Conservation (phyloP, 208 protist species). For the Leishmania braziliensis region DNA sequence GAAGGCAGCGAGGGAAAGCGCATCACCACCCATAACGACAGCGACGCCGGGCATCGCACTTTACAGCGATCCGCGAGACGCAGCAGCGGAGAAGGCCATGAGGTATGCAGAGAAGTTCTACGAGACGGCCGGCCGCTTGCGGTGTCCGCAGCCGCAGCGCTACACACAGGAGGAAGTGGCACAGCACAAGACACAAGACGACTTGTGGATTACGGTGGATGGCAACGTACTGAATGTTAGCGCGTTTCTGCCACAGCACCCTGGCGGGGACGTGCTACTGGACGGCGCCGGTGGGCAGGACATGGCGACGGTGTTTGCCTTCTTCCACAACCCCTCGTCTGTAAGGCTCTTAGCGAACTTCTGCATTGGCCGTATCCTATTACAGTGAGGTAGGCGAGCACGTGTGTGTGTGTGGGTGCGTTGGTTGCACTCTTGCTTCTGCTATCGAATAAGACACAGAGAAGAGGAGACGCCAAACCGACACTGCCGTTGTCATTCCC, state of each 20-base stretch:
- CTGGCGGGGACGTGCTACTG: slow-evolving; percentile 63
- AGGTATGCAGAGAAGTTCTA: slow-evolving; percentile 32
- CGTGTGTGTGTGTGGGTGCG: background rate
- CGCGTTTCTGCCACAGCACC: slow-evolving; percentile 56
- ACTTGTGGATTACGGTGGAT: slow-evolving; percentile 79
- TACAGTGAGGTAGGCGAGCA: background rate
- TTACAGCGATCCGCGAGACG: background rate
- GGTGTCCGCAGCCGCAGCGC: slow-evolving; percentile 44
- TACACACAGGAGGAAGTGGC: slow-evolving; percentile 62
- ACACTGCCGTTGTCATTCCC: background rate
- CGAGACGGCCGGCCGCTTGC: slow-evolving; percentile 33
- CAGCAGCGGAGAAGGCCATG: slow-evolving; percentile 2
- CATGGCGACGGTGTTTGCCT: slow-evolving; percentile 52
- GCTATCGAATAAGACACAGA: background rate
- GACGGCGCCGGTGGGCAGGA: slow-evolving; percentile 66
- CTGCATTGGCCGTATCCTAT: slow-evolving; percentile 57
- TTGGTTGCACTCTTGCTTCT: background rate
- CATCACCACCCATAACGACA: background rate
- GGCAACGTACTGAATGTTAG: slow-evolving; percentile 79
- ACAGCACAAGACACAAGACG: slow-evolving; percentile 36
- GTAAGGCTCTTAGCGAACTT: slow-evolving; percentile 56
- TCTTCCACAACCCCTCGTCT: slow-evolving; percentile 53
- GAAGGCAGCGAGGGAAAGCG: background rate
- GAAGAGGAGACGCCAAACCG: background rate
- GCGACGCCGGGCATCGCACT: background rate